Base-by-base conservation (phyloP, 805 yeast species). In the Phaffomyces antillensis region DNA sequence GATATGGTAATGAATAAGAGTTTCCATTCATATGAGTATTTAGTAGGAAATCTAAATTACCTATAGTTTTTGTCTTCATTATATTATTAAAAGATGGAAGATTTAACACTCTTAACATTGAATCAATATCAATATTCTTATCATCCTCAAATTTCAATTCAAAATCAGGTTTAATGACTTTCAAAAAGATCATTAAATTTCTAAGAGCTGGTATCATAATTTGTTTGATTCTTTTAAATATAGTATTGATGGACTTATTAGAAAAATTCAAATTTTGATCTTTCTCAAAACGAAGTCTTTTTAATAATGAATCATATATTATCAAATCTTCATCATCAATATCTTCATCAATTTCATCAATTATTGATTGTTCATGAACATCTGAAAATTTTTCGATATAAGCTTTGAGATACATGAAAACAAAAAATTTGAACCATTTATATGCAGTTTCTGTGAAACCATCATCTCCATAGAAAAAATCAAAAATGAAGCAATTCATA, bases 1-100 rank as follows among this genome's bases (percentile, higher is more conserved):
- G 82, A 50, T 70, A 77, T 28, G 59, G 59, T 8, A 56, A 16
- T 10, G 16, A 15, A 18, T 13, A 2, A 8, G 15, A 30, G 7
- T 7, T 8, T 17, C 13, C 11, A 15, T 20, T 20, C 23, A 20
- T 20, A 20, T 13, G 8, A 20, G 7, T 12, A 7, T 16, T 7
- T 16, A 25, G 4, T 13, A 17, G 18, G 16, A 17, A 32, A 36
- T n/a, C 12, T 13, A 28, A 9, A 2, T 28, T 15, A 7, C 6
- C 30, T 3, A 15, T 28, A 10, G 13, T 10, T 11, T 23, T 5
- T 13, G 41, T 7, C 11, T 16, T 32, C 17, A 32, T 16, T 8
- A 44, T 37, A 7, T 32, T 39, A 9, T 16, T 10, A n/a, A 51
- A 44, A 3, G 45, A 12, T 1, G 48, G 52, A 15, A 51, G 25